phyloP scores from a whole-genome alignment of 768 basidiomycete genomes.

The Tricholoma furcatifolium region DNA sequence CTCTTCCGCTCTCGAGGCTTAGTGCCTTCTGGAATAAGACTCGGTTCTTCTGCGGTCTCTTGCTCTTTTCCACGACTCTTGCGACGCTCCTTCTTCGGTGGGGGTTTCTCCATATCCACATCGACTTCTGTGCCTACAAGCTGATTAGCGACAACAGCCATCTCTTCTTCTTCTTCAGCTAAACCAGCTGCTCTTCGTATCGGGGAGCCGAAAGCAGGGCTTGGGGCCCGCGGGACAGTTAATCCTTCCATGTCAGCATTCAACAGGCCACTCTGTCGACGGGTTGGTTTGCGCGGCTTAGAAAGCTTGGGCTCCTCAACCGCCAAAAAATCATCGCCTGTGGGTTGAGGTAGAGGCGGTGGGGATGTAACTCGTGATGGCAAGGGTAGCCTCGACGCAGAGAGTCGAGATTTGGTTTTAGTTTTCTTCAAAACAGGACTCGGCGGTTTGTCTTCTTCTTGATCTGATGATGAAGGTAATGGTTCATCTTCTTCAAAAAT shows the following conservation, averaged over 20 bases:
- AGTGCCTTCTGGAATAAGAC: constrained; percentile 11
- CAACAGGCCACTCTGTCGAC: constrained; percentile 57
- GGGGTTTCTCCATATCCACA: constrained; percentile 23
- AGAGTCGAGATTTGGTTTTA: constrained; percentile 46
- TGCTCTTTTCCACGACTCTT: constrained; percentile 44
- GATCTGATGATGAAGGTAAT: constrained; percentile 39
- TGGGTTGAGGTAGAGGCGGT: constrained; percentile 30
- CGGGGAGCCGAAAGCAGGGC: constrained; percentile 70
- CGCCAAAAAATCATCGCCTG: constrained; percentile 24
- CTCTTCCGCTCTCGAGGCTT: constrained; percentile 32
- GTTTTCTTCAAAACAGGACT: constrained; percentile 41
- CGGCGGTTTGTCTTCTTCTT: constrained; percentile 36
- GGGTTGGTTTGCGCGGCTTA: constrained; percentile 38
- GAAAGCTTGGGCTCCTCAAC: constrained; percentile 25
- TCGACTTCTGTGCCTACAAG: constrained; percentile 35
- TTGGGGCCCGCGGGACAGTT: constrained; percentile 54
- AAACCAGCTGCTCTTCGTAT: constrained; percentile 53
- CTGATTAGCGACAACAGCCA: constrained; percentile 32
- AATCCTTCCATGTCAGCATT: constrained; percentile 38
- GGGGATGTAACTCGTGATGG: constrained; percentile 43
- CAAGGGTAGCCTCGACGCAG: constrained; percentile 47
- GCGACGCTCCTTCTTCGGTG: constrained; percentile 46
- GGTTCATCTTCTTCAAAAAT: constrained; percentile 71
- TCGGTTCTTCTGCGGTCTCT: constrained; percentile 29
- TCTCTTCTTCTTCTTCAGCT: constrained; percentile 58